Conservation (phyloP, 441 rosid species). For the Bocquillonia castaneifolia region DNA sequence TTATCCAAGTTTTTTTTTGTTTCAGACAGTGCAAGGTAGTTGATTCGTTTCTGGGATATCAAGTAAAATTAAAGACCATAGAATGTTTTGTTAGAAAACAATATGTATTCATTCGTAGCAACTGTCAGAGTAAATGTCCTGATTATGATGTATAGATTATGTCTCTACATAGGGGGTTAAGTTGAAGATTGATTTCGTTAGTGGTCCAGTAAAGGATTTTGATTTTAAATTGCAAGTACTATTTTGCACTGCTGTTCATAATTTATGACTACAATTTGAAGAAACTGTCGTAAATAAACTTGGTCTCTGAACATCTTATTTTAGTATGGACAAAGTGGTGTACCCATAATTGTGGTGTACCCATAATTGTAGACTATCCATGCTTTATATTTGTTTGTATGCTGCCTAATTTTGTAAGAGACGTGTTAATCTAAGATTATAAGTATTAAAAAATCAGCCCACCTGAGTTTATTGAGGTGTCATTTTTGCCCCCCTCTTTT, state of each 20-base stretch:
- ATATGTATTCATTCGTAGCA: not conserved
- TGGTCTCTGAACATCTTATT: not conserved
- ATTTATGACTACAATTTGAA: not conserved
- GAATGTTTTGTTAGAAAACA: not conserved
- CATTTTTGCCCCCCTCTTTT: not conserved
- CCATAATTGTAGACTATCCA: not conserved
- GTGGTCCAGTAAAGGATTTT: not conserved
- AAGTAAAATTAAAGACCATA: not conserved
- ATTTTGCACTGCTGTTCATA: not conserved
- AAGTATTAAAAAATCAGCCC: not conserved
- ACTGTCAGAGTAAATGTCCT: not conserved
- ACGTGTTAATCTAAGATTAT: not conserved
- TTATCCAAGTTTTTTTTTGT: not conserved
- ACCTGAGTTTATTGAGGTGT: not conserved
- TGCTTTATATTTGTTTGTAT: not conserved
- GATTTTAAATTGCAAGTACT: no score
- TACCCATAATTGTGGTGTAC: no score
- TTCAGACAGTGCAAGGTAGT: no score
- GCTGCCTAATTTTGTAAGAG: not conserved
- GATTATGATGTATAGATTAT: not conserved
- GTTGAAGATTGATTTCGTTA: not conserved
- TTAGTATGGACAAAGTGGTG: not conserved
- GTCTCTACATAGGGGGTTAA: not conserved
- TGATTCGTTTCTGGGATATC: not conserved
- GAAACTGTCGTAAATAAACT: slow-evolving; percentile 2